Evolutionary conservation across 352 stramenopile genomes (phyloP).

Genomic region (Thalassiosira hispida): DNA sequence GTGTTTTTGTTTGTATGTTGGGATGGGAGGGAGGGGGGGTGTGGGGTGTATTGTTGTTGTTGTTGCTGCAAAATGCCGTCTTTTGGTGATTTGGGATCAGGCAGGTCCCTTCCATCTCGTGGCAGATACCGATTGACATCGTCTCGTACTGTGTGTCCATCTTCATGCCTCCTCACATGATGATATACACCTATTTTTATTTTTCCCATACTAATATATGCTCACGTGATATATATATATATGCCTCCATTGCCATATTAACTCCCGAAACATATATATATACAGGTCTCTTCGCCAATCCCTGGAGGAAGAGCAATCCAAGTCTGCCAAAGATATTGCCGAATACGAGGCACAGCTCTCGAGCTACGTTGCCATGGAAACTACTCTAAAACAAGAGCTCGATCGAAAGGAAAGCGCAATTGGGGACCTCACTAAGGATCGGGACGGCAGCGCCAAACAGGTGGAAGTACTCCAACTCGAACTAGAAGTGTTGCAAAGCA

Average conservation of each 20-base stretch:
- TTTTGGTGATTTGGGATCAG: too few relatives aligned
- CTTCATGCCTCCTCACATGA: too few relatives aligned
- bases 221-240: not conserved
- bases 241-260: not conserved
- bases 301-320: conserved; percentile 36
- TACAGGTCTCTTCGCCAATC: conserved; percentile 39
- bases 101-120: too few relatives aligned
- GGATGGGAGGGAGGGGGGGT: not conserved
- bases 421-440: conserved; percentile 20
- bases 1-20: not conserved
- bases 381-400: conserved; percentile 20
- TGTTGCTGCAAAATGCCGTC: too few relatives aligned
- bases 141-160: too few relatives aligned
- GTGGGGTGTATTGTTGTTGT: too few relatives aligned
- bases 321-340: conserved; percentile 13
- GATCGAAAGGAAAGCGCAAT: conserved; percentile 37
- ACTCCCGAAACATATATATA: not conserved
- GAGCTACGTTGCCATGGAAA: conserved; percentile 32
- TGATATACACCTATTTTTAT: too few relatives aligned
- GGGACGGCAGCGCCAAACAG: conserved; percentile 23
- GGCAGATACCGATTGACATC: too few relatives aligned
- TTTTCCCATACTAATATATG: not conserved
- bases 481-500: conserved; percentile 36
- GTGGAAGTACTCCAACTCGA: conserved; percentile 38
- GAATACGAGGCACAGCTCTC: conserved; percentile 38